Base-by-base conservation (phyloP, 192 early-diverging fungal species). In the Tieghemiomyces parasiticus region DNA sequence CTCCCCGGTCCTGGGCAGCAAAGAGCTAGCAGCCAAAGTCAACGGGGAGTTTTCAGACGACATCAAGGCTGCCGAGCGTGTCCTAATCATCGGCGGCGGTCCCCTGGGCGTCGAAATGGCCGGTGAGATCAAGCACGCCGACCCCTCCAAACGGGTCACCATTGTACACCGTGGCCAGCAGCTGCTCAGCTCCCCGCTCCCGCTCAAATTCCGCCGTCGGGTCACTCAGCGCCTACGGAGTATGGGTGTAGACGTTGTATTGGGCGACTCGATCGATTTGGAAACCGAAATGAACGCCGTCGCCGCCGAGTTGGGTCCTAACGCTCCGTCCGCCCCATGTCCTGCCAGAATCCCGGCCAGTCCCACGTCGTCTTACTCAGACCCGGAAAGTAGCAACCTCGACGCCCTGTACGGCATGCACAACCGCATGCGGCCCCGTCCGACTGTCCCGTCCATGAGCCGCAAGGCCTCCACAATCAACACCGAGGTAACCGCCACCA, bases 1-100 rank as follows among this genome's bases (percentile, higher is more conserved):
- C 53, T 70, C 76, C 35, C 48, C 68, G 0, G 33, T 31, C 1
- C 65, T 58, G 16, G 35, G 58, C 12, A 74, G 64, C 59, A 71
- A 71, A 54, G 74, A 71, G 29, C 67, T 63, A 6, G 71, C 63
- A 12, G 14, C 70, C 33, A 60, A 38, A 19, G 67, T 74, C 28
- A 66, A 78, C 32, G 46, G 35, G 2, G 33, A 47, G 53, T 60
- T 70, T n/a, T 67, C 73, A 4, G 42, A 46, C 6, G 71, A 69
- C 8, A 38, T 84, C 30, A 64, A 67, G 3, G 32, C 46, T 9
- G 77, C 80, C 2, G 31, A 67, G 26, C 63, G 72, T 1, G 62
- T 82, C 42, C 53, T 84, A 8, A 74, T 84, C 42, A 59, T 82
- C 20, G 82, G 82, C 47, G 82, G 80, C 31, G 82, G 82, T 2